A percentile compares a stretch with the other conserved stretches of the same genome.
phyloP scores from a whole-genome alignment of 176 grass and related monocot genomes.

The Triticum urartu region DNA sequence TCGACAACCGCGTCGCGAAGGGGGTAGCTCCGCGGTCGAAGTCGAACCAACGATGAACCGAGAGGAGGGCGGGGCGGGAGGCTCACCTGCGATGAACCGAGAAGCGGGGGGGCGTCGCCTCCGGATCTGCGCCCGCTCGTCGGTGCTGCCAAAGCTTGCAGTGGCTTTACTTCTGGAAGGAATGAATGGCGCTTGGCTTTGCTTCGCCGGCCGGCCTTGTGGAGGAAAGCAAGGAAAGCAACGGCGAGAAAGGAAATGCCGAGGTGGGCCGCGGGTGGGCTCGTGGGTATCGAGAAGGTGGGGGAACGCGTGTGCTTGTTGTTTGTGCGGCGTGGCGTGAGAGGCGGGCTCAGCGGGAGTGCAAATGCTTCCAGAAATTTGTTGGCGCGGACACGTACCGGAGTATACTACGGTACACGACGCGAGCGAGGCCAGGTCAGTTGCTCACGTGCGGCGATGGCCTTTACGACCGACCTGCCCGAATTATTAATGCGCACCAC shows the following conservation, averaged over 20 bases:
- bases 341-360: background rate
- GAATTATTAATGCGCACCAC: too few species aligned
- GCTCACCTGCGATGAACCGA: background rate
- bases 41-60: too few species aligned
- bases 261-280: background rate
- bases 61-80: background rate
- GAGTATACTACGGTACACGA: background rate
- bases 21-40: background rate
- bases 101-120: background rate
- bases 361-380: background rate
- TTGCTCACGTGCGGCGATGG: background rate
- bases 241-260: background rate
- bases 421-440: background rate
- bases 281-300: background rate
- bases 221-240: background rate
- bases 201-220: background rate
- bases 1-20: background rate
- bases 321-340: background rate
- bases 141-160: background rate
- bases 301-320: background rate
- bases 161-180: background rate
- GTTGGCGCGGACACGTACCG: background rate
- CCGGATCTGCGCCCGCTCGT: conserved; percentile 11
- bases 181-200: background rate
- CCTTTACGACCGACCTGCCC: too few species aligned